phyloP scores from a whole-genome alignment of 495 filamentous ascomycete genomes.

The Daldinia loculata region DNA sequence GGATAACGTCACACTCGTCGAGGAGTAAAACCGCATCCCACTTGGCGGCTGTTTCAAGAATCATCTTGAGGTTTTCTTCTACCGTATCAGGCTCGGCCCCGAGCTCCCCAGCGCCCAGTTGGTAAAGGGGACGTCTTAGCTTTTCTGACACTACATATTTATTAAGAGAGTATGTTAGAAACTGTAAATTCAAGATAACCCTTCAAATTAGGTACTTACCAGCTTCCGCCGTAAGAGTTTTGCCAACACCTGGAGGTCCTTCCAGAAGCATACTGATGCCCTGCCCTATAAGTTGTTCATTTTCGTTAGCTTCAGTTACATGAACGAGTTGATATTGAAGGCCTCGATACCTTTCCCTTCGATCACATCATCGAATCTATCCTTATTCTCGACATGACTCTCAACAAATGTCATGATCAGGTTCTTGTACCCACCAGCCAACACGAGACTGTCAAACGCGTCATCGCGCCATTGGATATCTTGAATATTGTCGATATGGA shows the following conservation, averaged over 20 bases:
- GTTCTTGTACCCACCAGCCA: slow-evolving; percentile 62
- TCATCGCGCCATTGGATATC: slow-evolving; percentile 63
- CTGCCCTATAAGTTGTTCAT: slow-evolving; percentile 31
- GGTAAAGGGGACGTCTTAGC: slow-evolving; percentile 58
- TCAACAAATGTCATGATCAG: slow-evolving; percentile 64
- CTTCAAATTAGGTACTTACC: slow-evolving; percentile 1
- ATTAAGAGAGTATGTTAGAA: neutral
- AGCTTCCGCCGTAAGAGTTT: slow-evolving; percentile 65
- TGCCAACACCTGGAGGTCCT: slow-evolving; percentile 65
- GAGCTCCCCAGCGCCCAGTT: slow-evolving; percentile 63
- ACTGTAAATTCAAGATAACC: neutral
- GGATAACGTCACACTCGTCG: slow-evolving; percentile 74
- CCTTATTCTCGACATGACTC: slow-evolving; percentile 53
- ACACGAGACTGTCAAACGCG: slow-evolving; percentile 67
- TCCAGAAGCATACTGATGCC: slow-evolving; percentile 66
- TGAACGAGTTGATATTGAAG: neutral
- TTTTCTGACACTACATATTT: slow-evolving; percentile 56
- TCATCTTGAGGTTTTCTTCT: slow-evolving; percentile 58
- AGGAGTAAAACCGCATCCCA: slow-evolving; percentile 66
- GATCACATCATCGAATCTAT: slow-evolving; percentile 73
- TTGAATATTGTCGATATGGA: slow-evolving; percentile 48
- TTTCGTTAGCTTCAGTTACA: neutral
- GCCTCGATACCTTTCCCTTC: slow-evolving; percentile 60
- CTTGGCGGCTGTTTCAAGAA: slow-evolving; percentile 57
- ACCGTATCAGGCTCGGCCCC: slow-evolving; percentile 57